Percentiles rank a stretch among this genome's conserved stretches.
These are phyloP conservation scores for Musa itinerans DNA, from an alignment of 176 grass and related monocot genomes.

Conservation along the genomic window DNA sequence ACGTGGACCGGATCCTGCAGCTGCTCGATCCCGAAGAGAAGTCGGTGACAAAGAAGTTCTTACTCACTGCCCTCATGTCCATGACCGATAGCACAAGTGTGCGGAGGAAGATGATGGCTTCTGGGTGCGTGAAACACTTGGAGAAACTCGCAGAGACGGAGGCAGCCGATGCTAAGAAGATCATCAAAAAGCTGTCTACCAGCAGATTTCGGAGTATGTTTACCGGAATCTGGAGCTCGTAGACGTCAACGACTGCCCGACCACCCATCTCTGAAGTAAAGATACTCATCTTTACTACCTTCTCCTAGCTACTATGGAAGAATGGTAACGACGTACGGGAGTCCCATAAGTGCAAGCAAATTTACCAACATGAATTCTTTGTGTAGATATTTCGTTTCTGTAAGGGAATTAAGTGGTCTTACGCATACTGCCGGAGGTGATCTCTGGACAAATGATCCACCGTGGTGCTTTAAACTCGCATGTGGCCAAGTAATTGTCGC, in stretches of 20 bases:
- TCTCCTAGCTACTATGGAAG: too few species aligned
- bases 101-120: conserved; percentile 67
- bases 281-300: too few species aligned
- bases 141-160: conserved; percentile 59
- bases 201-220: conserved; percentile 64
- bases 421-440: too few species aligned
- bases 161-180: conserved; percentile 65
- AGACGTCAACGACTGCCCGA: background rate
- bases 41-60: conserved; percentile 44
- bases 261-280: background rate
- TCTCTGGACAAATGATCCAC: too few species aligned
- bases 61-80: conserved; percentile 52
- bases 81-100: conserved; percentile 53
- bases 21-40: conserved; percentile 51
- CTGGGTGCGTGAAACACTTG: conserved; percentile 49
- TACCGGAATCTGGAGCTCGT: conserved; percentile 73
- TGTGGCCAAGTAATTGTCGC: too few species aligned
- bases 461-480: too few species aligned
- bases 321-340: too few species aligned
- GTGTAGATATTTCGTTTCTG: too few species aligned
- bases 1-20: conserved; percentile 57
- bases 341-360: too few species aligned
- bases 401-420: too few species aligned
- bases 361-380: too few species aligned
- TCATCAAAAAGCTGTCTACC: conserved; percentile 74